A percentile compares a stretch with the other conserved stretches of the same genome.
These are phyloP conservation scores for Leishmania turanica DNA, from an alignment of 208 protist species.

Conservation along the genomic window DNA sequence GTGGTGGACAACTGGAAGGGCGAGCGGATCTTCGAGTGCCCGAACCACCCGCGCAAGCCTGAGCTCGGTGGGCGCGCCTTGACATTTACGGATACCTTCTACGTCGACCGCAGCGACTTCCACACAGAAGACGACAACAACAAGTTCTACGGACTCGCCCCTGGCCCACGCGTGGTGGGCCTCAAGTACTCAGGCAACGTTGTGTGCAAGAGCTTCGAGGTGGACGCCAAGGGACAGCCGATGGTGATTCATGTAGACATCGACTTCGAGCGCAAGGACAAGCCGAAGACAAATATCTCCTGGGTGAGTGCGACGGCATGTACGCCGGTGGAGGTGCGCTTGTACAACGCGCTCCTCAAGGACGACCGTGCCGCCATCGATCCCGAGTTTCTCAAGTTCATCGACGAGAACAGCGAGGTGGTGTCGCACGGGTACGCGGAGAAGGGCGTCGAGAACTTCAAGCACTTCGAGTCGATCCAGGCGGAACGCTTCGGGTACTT, in stretches of 20 bases:
- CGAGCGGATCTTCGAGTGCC: slow-evolving; percentile 83
- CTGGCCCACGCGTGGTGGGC: slow-evolving; percentile 79
- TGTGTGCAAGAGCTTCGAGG: slow-evolving; percentile 81
- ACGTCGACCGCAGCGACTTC: slow-evolving; percentile 98
- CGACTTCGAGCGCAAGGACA: slow-evolving; percentile 83
- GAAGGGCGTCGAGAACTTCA: slow-evolving; percentile 42
- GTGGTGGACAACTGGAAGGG: slow-evolving; percentile 94
- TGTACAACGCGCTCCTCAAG: slow-evolving; percentile 84
- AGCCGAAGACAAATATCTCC: slow-evolving; percentile 92
- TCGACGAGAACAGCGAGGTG: slow-evolving; percentile 83
- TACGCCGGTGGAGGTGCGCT: slow-evolving; percentile 79
- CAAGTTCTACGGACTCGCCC: slow-evolving; percentile 90
- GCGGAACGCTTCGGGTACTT: slow-evolving; percentile 94
- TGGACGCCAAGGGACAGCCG: slow-evolving; percentile 65
- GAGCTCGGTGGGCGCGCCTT: slow-evolving; percentile 85
- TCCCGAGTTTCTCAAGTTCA: slow-evolving; percentile 87
- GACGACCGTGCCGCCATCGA: slow-evolving; percentile 87
- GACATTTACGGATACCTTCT: slow-evolving; percentile 92
- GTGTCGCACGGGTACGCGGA: slow-evolving; percentile 77
- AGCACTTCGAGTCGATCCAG: slow-evolving; percentile 84
- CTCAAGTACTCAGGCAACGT: slow-evolving; percentile 91
- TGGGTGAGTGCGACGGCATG: slow-evolving; percentile 79
- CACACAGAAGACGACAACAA: slow-evolving; percentile 74
- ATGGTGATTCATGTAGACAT: slow-evolving; percentile 82
- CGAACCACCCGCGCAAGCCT: slow-evolving; percentile 95